Evolutionary conservation across 148 eudicot species (phyloP).

Genomic region (Silene latifolia): DNA sequence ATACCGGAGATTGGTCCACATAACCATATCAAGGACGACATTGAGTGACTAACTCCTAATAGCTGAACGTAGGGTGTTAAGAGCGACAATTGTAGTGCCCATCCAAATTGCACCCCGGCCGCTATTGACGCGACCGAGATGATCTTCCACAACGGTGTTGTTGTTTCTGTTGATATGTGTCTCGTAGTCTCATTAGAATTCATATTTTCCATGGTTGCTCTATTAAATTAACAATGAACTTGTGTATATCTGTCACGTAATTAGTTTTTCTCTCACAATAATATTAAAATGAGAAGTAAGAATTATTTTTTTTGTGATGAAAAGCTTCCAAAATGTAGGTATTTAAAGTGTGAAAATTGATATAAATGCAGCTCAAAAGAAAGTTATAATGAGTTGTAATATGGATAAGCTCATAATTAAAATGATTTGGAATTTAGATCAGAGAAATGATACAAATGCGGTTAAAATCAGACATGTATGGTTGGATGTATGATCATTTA

Average conservation of each 20-base stretch:
- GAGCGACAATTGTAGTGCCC: constrained; percentile 81
- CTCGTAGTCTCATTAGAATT: constrained; percentile 21
- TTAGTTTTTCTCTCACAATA: neutral
- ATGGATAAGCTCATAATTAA: neutral
- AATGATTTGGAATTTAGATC: neutral
- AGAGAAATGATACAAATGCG: neutral
- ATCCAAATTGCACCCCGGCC: constrained; percentile 80
- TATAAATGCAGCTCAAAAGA: neutral
- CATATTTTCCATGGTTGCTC: neutral
- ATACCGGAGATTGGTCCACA: constrained; percentile 88
- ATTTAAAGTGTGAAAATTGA: neutral
- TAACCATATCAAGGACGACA: constrained; percentile 75
- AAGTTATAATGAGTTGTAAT: neutral
- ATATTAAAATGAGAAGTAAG: too few relatives aligned
- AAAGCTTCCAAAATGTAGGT: too few relatives aligned
- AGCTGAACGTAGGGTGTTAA: constrained; percentile 71
- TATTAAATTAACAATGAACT: neutral
- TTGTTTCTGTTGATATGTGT: constrained; percentile 2
- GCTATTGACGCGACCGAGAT: constrained; percentile 56
- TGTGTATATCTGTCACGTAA: neutral
- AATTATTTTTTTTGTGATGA: neutral
- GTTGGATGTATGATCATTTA: neutral
- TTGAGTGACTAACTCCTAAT: constrained; percentile 56
- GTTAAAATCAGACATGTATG: constrained; percentile 1
- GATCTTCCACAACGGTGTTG: constrained; percentile 31